Base-by-base conservation (phyloP, 2,329 filamentous ascomycete species). In the Zymoseptoria passerinii region DNA sequence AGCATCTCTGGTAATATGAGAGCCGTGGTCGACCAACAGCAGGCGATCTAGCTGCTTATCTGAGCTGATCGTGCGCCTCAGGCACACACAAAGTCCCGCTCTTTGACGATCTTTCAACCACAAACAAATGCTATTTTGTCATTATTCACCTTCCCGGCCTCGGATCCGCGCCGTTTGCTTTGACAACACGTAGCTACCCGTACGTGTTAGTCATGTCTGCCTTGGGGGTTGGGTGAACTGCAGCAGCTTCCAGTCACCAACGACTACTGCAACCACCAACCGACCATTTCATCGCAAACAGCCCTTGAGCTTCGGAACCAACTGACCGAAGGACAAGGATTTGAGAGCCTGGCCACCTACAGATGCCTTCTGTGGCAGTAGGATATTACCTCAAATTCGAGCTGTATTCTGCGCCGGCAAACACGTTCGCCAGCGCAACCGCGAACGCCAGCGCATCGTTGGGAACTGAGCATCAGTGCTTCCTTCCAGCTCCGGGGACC, bases 321-420 rank as follows among this genome's bases (percentile, higher is more conserved):
- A 10, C 35, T 44, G 35, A 44, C 35, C 6, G 35, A 44, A 44
- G 13, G 13, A 44, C 13, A 40, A 16, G 35, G 10, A 40, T 40
- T 16, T 3, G 13, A 10, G 16, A 16, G 16, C 13, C 35, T 40
- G 35, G 3, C 27, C 19, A 23, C 50, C 52, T 50, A 54, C 55
- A 80, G 80, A 70, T 79, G 81, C 59, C 85, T 83, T 81, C 82
- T 66, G 35, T n/a, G 35, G 78, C 80, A 54, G 85, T 84, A 71
- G 85, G 85, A 71, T 87, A 83, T 67, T 82, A 86, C 67, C 70
- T 87, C 59, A 77, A 76, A 63, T 77, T 86, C 65, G 83, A 86
- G 77, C 73, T 86, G 18, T 78, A 83, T 66, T 70, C 77, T 62
- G 74, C 70, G 16, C 67, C 69, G 28, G 62, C 64, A 28, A 61